phyloP scores from a whole-genome alignment of 2,329 filamentous ascomycete genomes.

The Achaetomium macrosporum region DNA sequence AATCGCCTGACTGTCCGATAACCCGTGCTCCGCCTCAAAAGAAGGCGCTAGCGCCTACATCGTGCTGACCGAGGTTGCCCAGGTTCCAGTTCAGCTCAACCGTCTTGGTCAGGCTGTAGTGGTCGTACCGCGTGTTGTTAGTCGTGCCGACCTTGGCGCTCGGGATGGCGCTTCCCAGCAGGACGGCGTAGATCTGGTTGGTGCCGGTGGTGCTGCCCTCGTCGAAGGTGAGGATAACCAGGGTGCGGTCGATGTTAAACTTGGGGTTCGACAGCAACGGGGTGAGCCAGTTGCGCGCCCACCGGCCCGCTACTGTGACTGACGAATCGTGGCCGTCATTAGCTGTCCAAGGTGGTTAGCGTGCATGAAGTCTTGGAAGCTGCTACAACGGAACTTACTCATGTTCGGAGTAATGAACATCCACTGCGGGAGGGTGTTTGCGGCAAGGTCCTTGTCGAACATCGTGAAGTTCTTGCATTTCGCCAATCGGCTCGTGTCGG shows the following conservation, averaged over 20 bases:
- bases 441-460: neutral
- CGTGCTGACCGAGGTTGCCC: neutral
- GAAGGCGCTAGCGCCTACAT: neutral
- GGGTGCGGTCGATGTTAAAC: neutral
- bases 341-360: neutral
- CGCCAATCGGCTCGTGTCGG: neutral
- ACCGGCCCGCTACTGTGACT: neutral
- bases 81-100: neutral
- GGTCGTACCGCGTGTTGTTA: neutral
- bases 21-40: neutral
- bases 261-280: neutral
- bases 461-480: slow-evolving; percentile 1
- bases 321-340: neutral
- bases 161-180: neutral
- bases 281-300: neutral
- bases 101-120: slow-evolving; percentile 1
- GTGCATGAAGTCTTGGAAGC: neutral
- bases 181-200: neutral
- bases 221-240: neutral
- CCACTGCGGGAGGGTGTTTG: neutral
- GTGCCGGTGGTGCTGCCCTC: neutral
- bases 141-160: neutral
- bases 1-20: no score
- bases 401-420: slow-evolving; percentile 1
- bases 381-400: neutral